Evolutionary conservation across 1,284 basidiomycete genomes (phyloP).

Genomic region (Ceratobasidium sp.): DNA sequence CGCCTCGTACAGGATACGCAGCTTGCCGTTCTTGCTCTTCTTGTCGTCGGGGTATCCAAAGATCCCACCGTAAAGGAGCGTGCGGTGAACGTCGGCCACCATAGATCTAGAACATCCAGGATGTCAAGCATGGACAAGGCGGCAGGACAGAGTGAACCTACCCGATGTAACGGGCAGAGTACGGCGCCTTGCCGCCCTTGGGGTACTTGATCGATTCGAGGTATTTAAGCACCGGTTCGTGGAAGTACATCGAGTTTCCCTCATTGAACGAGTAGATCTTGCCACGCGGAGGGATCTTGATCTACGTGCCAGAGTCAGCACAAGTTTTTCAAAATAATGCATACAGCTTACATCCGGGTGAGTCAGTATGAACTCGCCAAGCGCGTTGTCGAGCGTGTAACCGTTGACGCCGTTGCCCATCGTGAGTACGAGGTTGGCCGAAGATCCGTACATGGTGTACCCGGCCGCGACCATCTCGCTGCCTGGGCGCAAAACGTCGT

Average conservation of each 20-base stretch:
- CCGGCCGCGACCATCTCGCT: constrained; percentile 98
- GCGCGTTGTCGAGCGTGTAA: constrained; percentile 94
- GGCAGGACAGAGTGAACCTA: background rate
- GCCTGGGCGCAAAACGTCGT: constrained; percentile 93
- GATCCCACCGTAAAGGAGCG: constrained; percentile 96
- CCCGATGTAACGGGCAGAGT: constrained; percentile 96
- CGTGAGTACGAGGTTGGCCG: constrained; percentile 95
- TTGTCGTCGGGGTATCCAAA: constrained; percentile 99
- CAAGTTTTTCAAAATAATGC: background rate
- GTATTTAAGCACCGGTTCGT: constrained; percentile 86
- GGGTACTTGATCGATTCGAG: constrained; percentile 97
- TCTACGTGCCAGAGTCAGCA: constrained; percentile 61
- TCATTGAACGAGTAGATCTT: constrained; percentile 99
- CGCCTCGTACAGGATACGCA: constrained; percentile 95
- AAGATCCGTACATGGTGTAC: constrained; percentile 99
- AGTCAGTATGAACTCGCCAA: constrained; percentile 99
- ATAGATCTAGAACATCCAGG: constrained; percentile 70
- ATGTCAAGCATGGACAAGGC: background rate
- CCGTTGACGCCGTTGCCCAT: constrained; percentile 98
- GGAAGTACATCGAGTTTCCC: constrained; percentile 95
- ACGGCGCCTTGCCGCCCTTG: constrained; percentile 76
- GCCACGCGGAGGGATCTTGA: constrained; percentile 91
- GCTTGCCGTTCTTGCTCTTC: constrained; percentile 96
- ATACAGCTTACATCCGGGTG: constrained; percentile 82
- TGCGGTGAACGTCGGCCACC: constrained; percentile 98